A percentile compares a stretch with the other conserved stretches of the same genome.
Conservation (phyloP, 371 early-diverging fungal species). For the Blastocladiella emersonii region DNA sequence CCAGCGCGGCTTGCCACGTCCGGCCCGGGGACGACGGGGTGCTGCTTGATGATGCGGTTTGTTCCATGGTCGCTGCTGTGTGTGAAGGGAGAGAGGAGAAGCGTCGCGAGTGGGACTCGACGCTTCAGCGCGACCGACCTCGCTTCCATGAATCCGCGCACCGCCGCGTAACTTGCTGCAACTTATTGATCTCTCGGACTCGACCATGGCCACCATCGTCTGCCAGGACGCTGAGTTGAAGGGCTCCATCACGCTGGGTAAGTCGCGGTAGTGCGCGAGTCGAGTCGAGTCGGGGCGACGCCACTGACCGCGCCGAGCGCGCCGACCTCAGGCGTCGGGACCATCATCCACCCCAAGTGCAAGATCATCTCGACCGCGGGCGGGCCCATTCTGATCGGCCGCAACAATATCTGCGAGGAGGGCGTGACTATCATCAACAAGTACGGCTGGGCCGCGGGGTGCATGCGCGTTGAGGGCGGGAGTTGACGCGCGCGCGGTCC, state of each 20-base stretch:
- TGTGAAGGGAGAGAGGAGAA: too few relatives aligned
- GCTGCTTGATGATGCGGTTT: too few relatives aligned
- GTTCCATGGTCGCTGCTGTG: too few relatives aligned
- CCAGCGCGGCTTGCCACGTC: too few relatives aligned
- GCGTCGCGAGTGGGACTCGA: too few relatives aligned
- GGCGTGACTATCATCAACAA: constrained; percentile 54
- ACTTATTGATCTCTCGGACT: too few relatives aligned
- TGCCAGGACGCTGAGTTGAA: constrained; percentile 48
- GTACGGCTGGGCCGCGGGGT: constrained; percentile 18
- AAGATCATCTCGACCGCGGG: constrained; percentile 44
- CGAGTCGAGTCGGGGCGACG: background rate
- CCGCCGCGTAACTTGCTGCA: too few relatives aligned
- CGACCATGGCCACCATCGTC: constrained; percentile 23
- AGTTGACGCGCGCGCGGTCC: too few relatives aligned
- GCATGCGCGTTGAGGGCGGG: too few relatives aligned
- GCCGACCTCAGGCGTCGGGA: constrained; percentile 22
- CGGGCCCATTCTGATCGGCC: constrained; percentile 57
- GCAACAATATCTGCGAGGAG: constrained; percentile 60
- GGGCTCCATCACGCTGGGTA: constrained; percentile 48
- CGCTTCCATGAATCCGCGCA: too few relatives aligned
- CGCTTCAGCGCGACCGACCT: too few relatives aligned
- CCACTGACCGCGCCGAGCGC: background rate
- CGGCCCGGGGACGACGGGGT: too few relatives aligned
- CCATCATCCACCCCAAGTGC: constrained; percentile 63
- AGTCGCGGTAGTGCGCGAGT: background rate